Base-by-base conservation (phyloP, 345 rosid species). In the Corymbia maculata region DNA sequence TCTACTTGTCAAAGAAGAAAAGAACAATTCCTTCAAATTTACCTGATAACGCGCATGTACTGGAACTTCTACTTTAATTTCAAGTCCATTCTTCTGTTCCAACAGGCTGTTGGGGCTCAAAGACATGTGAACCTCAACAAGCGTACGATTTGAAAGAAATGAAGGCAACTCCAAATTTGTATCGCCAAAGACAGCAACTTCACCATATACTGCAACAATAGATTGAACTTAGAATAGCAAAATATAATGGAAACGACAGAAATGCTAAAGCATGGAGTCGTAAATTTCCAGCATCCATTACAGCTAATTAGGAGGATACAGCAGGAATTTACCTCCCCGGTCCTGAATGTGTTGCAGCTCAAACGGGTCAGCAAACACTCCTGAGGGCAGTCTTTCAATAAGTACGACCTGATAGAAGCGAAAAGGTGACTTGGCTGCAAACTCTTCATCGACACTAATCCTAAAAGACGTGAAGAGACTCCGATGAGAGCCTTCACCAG, bases 401-500 rank as follows among this genome's bases (percentile, higher is more conserved):
- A 97, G 49, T 88, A 95, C 88, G 17, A 92, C 91, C 92, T 97
- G 90, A 86, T 94, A 93, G 84, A 86, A 52, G 85, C 86, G 89
- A 50, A 36, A 13, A 22, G 90, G 91, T 14, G 86, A 89, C 86
- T 70, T 85, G 89, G 90, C 53, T 85, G 47, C 47, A 53, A 88
- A 87, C 79, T 88, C 86, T 68, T 90, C 89, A 50, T 88, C 88
- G 79, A 87, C 86, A 64, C 89, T 89, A 89, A 97, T 87, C 91
- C 90, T 92, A 84, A 97, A 66, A 7, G 94, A 91, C 86, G 96
- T 93, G 28, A 92, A 90, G 12, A 97, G 92, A 89, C 86, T 94
- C 28, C 99, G 97, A 92, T 97, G 99, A 87, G 98, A 96, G 86
- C 99, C 99, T 92, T 98, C 99, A 61, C 99, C 99, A 9, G 90